Evolutionary conservation across 1,284 basidiomycete species (phyloP), one percentile per base, ranked within the genome.

Genomic region (Cryptococcus sp.): DNA sequence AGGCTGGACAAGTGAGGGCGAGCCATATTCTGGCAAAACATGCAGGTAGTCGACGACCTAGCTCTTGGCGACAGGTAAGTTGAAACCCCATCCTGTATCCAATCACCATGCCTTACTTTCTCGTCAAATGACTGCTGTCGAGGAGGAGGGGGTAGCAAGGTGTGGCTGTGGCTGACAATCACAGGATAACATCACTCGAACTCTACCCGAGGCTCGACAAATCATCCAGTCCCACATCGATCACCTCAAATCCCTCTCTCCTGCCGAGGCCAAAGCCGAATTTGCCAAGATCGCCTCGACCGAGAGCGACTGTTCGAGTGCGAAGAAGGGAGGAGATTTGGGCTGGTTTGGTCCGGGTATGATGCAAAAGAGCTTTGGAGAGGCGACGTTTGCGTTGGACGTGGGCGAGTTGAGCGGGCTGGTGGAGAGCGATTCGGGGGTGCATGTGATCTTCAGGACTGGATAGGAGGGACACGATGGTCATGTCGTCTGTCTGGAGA

Each of bases 331-430:
- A 2, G 92, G 92, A 1, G 91, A 97, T 69, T 79, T 97, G 5
- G 89, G 95, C 4, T 80, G 77, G 76, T 99, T 99, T 67, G 80
- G 79, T 2, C 80, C 75, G 14, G 88, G 87, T 2, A 85, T 89
- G 77, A 99, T 99, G 95, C 95, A 99, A 75, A 92, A 90, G 74
- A 84, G 90, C 21, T 99, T 99, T 67, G 93, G 97, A 66, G 89
- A 95, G 22, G 87, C 87, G 4, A 81, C 92, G 9, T 97, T 83
- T 72, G 81, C 74, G 1, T 79, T 97, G 52, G 69, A 84, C 48
- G 80, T 87, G n/a, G 89, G 86, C 14, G 75, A 89, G 73, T 83
- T 97, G 60, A 92, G 88, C 72, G 85, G 82, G 43, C 77, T 97
- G 45, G 80, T 97, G 67, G 83, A 83, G 63, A 87, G 93, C 34